phyloP scores from a whole-genome alignment of 768 basidiomycete genomes.

The Mrakia blollopis region DNA sequence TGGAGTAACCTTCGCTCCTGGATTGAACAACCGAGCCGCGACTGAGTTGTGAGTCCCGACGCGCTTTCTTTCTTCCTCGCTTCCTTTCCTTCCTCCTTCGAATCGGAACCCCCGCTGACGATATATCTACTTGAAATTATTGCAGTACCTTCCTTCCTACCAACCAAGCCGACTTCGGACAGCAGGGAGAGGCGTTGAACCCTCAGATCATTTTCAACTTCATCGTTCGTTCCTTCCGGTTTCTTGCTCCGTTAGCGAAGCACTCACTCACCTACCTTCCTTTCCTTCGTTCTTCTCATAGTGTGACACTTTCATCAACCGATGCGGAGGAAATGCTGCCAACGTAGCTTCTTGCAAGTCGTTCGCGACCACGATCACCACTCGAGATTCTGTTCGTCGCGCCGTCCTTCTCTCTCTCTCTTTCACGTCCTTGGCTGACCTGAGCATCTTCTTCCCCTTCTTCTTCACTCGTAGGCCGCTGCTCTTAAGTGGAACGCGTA shows the following conservation, averaged over 20 bases:
- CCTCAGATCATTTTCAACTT: background rate
- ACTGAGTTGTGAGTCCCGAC: background rate
- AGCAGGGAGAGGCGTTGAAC: background rate
- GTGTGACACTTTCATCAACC: background rate
- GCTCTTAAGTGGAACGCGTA: background rate
- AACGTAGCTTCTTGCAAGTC: background rate
- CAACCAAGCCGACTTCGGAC: background rate
- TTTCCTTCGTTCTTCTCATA: background rate
- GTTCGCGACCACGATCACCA: background rate
- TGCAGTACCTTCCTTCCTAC: background rate
- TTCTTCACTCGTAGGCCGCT: background rate
- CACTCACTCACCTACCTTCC: background rate
- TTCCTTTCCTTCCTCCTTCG: background rate
- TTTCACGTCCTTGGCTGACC: too few species aligned
- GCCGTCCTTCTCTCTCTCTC: too few species aligned
- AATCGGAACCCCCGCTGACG: too few species aligned
- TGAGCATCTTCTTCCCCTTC: background rate
- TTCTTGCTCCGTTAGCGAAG: background rate
- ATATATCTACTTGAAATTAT: too few species aligned
- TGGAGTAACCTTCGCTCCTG: background rate
- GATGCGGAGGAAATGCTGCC: background rate
- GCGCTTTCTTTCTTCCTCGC: background rate
- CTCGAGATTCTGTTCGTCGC: background rate
- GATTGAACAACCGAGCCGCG: background rate
- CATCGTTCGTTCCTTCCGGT: background rate